phyloP scores from a whole-genome alignment of 176 grass and related monocot species.

The Avena insularis region DNA sequence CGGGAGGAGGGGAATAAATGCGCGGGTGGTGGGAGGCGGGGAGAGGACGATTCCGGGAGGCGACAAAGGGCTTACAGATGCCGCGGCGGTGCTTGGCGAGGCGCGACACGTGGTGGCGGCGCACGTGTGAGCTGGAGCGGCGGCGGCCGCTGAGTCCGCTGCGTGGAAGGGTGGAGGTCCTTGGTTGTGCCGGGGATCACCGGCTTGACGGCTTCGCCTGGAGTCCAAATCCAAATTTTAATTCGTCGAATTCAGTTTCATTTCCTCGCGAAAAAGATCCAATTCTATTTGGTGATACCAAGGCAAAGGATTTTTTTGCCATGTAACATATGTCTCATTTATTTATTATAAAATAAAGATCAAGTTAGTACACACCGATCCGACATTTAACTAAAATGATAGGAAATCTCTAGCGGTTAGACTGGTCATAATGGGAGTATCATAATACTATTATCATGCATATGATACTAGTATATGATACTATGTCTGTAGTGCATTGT shows the following conservation, averaged over 20 bases:
- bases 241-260: not conserved
- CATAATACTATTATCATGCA: no score
- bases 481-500: no score
- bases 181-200: slow-evolving; percentile 10
- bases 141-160: slow-evolving; percentile 41
- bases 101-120: slow-evolving; percentile 45
- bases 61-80: slow-evolving; percentile 56
- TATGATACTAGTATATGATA: no score
- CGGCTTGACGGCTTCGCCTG: not conserved
- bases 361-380: no score
- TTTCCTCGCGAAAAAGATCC: no score
- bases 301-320: no score
- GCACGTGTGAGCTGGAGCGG: slow-evolving; percentile 52
- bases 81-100: not conserved
- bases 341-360: no score
- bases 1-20: slow-evolving; percentile 51
- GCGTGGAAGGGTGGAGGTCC: slow-evolving; percentile 35
- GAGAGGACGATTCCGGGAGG: slow-evolving; percentile 22
- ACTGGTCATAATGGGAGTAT: no score
- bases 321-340: no score
- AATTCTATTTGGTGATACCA: no score
- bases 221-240: not conserved
- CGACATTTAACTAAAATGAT: no score
- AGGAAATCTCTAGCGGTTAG: no score
- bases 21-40: slow-evolving; percentile 42